A percentile compares a stretch with the other conserved stretches of the same genome.
Conservation (phyloP, 805 yeast genomes). For the Starmerella cellae region DNA sequence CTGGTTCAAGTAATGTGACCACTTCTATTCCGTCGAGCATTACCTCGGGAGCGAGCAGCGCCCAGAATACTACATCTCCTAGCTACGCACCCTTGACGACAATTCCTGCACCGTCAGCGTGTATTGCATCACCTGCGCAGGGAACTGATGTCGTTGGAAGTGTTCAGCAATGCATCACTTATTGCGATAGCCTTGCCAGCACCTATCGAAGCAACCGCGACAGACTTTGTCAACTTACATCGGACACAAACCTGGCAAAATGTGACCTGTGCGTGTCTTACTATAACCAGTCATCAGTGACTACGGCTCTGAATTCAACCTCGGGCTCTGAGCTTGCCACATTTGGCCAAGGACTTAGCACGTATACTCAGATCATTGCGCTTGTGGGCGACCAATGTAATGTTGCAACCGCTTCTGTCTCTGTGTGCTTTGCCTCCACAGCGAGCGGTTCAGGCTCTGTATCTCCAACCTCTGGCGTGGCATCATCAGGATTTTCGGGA, state of each 20-base stretch:
- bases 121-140: conserved; percentile 1
- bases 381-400: not conserved
- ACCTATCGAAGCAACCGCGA: no score
- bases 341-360: not conserved
- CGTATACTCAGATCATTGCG: not conserved
- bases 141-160: conserved; percentile 2
- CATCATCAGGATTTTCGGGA: no score
- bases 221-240: not conserved
- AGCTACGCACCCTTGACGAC: no score
- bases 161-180: no score
- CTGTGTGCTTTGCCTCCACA: no score
- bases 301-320: not conserved
- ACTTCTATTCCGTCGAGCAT: no score
- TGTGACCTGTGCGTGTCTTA: conserved; percentile 3
- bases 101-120: not conserved
- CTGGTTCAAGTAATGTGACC: not conserved
- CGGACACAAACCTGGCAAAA: not conserved
- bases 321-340: not conserved
- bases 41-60: no score
- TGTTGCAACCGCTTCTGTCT: not conserved
- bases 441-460: no score
- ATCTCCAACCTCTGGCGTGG: no score
- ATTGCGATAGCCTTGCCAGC: no score
- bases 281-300: not conserved
- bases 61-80: no score